Evolutionary conservation across 192 early-diverging fungal genomes (phyloP).

Genomic region (Linnemannia elongata): DNA sequence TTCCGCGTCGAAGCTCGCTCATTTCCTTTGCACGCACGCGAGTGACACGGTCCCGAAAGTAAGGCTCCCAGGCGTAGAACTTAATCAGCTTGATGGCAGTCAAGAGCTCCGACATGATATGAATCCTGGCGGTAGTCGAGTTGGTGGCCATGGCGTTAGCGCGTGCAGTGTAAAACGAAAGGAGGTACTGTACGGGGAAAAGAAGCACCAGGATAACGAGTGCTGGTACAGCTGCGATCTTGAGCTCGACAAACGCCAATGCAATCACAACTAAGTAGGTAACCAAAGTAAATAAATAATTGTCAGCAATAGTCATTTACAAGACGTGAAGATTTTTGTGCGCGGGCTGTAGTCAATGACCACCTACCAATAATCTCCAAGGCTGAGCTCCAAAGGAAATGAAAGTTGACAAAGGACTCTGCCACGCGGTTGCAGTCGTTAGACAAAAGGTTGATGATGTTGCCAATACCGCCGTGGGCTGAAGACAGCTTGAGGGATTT

Average conservation of each 20-base stretch:
- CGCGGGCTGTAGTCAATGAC: too few species aligned
- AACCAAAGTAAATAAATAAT: neutral
- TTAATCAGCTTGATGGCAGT: slow-evolving; percentile 85
- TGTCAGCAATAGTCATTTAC: neutral
- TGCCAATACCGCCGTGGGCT: slow-evolving; percentile 73
- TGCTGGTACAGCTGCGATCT: slow-evolving; percentile 67
- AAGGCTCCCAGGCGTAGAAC: slow-evolving; percentile 81
- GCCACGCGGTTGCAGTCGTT: slow-evolving; percentile 81
- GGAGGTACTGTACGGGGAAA: slow-evolving; percentile 73
- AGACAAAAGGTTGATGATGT: slow-evolving; percentile 78
- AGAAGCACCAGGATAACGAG: slow-evolving; percentile 50
- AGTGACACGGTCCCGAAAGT: slow-evolving; percentile 72
- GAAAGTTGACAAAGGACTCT: slow-evolving; percentile 78
- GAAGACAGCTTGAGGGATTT: slow-evolving; percentile 75
- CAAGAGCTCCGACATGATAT: slow-evolving; percentile 80
- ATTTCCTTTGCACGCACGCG: slow-evolving; percentile 72
- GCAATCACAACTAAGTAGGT: slow-evolving; percentile 60
- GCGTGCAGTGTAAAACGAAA: slow-evolving; percentile 65
- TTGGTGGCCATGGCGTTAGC: slow-evolving; percentile 65
- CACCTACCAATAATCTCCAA: slow-evolving; percentile 67
- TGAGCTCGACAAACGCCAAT: slow-evolving; percentile 66
- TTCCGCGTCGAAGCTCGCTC: slow-evolving; percentile 58
- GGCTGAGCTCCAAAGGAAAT: slow-evolving; percentile 80
- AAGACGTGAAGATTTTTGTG: too few species aligned
- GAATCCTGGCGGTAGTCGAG: slow-evolving; percentile 73